Percentiles rank a stretch among this genome's conserved stretches.
Conservation (phyloP, 2,329 filamentous ascomycete species). For the Pyrenophora teres region DNA sequence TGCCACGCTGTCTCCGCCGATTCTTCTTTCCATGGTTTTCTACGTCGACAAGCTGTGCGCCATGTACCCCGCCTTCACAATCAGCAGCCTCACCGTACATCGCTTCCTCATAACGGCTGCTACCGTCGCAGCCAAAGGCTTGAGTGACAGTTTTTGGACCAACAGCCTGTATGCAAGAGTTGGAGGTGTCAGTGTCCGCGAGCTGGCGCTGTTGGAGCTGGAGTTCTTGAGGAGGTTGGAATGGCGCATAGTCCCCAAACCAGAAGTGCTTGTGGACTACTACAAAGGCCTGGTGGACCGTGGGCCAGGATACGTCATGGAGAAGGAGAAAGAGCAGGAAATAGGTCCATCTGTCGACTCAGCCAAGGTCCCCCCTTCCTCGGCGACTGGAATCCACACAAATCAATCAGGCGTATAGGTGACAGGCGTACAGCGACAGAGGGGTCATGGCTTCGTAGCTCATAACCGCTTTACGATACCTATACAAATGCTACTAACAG, state of each 20-base stretch:
- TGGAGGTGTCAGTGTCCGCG: slow-evolving; percentile 86
- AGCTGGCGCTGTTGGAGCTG: slow-evolving; percentile 87
- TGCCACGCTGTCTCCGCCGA: slow-evolving; percentile 87
- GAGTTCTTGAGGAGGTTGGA: slow-evolving; percentile 92
- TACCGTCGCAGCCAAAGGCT: slow-evolving; percentile 91
- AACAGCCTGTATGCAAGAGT: slow-evolving; percentile 95
- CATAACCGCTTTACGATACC: background rate
- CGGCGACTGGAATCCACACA: slow-evolving; percentile 30
- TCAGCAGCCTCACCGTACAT: slow-evolving; percentile 94
- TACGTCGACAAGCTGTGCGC: slow-evolving; percentile 96
- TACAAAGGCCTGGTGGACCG: slow-evolving; percentile 82
- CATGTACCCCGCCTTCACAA: slow-evolving; percentile 91
- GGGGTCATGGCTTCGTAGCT: slow-evolving; percentile 1
- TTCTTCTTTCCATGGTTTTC: slow-evolving; percentile 98
- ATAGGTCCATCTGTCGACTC: slow-evolving; percentile 15
- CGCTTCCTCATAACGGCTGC: slow-evolving; percentile 95
- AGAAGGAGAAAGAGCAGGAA: slow-evolving; percentile 34
- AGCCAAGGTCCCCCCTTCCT: slow-evolving; percentile 15
- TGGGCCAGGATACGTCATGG: slow-evolving; percentile 63
- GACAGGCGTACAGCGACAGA: slow-evolving; percentile 3
- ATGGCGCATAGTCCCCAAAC: slow-evolving; percentile 96
- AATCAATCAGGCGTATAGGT: slow-evolving; percentile 24
- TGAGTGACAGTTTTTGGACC: slow-evolving; percentile 98
- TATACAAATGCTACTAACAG: background rate
- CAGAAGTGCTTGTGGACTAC: slow-evolving; percentile 90